phyloP scores from a whole-genome alignment of 2,329 filamentous ascomycete species.

The Ophiostoma sp. region DNA sequence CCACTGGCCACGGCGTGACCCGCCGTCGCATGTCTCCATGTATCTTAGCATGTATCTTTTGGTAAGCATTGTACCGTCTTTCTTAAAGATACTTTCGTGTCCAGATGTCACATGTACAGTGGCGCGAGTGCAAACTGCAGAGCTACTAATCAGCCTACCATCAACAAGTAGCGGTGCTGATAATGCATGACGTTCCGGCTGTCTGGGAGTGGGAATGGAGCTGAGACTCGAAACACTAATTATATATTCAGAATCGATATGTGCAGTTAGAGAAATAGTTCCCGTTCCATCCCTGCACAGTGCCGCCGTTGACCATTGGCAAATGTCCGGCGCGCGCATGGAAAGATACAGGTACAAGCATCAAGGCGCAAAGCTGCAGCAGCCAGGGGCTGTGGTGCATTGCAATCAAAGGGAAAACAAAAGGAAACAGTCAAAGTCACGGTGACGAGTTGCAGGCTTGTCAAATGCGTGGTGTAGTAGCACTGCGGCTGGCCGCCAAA shows the following conservation, averaged over 20 bases:
- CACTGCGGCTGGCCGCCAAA: no score
- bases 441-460: no score
- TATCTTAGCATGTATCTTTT: neutral
- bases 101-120: neutral
- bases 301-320: no score
- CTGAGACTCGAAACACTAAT: neutral
- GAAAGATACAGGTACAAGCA: neutral
- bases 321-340: no score
- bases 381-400: no score
- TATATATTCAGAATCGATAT: neutral
- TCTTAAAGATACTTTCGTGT: no score
- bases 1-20: slow-evolving; percentile 4
- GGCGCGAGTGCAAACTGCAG: neutral
- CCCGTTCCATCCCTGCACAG: no score
- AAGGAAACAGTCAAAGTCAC: no score
- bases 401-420: no score
- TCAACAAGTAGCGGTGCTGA: neutral
- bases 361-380: neutral
- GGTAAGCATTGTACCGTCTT: no score
- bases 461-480: no score
- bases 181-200: neutral
- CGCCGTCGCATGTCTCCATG: neutral
- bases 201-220: neutral
- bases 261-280: no score
- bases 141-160: neutral